Evolutionary conservation across 2,329 filamentous ascomycete genomes (phyloP), one percentile per base, ranked within the genome.

Genomic region (Sclerotinia nivalis): DNA sequence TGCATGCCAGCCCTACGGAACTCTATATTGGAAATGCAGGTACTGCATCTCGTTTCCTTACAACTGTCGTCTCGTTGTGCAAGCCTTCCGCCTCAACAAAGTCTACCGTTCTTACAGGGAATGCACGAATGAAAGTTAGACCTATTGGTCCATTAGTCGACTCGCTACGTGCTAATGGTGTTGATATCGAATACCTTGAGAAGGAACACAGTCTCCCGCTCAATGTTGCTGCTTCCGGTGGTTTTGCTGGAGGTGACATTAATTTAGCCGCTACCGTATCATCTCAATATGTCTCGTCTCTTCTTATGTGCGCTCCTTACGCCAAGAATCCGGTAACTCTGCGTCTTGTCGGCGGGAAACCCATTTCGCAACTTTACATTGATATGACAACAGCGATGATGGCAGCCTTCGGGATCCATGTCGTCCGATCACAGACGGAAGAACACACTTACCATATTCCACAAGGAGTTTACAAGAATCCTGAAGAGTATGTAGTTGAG

Each of bases 321-420:
- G 96, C 96, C 59, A 97, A 97, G 82, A 89, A 93, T 72, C 92
- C 95, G 0, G 94, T 99, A 50, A 97, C 93, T 0, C 83, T 99
- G 74, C 91, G 90, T 54, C 86, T 99, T 52, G 91, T 98, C 18
- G 96, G 96, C n/a, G 96, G 94, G 69, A 98, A 97, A 80, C 95
- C 96, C 56, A 97, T 99, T 74, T 98, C 95, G 1, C 94, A 98
- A 79, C 89, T 90, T 2, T 99, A 99, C 80, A 98, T 99, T 77
- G 93, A 99, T 79, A 98, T 99, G 95, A 99, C 96, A 2, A 93
- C 96, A 67, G 87, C 93, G 22, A 99, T 99, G 95, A 99, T 99
- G 96, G 86, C 87, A 68, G 87, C 91, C 2, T 99, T 99, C 77
- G 96, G 96, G 64, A 88, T 99, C 54, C 80, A 89, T 52, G 96